Evolutionary conservation across 257 asterid genomes (phyloP), one percentile per base, ranked within the genome.

Genomic region (Nicotiana tomentosiformis): DNA sequence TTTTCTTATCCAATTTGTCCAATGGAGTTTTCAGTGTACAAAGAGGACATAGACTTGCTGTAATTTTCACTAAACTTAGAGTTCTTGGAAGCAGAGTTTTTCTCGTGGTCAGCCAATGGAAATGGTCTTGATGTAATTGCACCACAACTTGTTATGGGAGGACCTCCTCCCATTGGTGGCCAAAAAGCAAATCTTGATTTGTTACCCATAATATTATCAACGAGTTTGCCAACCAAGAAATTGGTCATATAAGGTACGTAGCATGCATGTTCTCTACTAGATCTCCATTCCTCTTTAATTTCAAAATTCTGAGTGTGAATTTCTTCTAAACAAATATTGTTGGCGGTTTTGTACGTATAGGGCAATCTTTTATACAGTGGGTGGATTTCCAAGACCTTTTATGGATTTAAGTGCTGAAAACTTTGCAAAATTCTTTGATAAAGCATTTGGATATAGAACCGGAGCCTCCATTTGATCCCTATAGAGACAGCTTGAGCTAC

Each of bases 391-490:
- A 20, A 85, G 93, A 78, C 94, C 94, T 20, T 61, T 81, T 55
- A 1, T 91, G 83, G 87, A 91, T 83, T 87, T 90, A 0, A 81
- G 90, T 68, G 87, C 90, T 7, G 32, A 43, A 32, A 81, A 77
- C 81, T 91, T 91, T 79, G 93, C 87, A 2, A 81, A 66, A 62
- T 2, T 90, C 4, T 15, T 91, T 2, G 56, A 91, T 76, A 84
- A 84, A 26, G 95, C 95, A 66, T 90, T 90, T 51, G 91, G 88
- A 1, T 83, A 80, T 65, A 76, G 26, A 84, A 77, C 77, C 90
- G 7, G 85, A 5, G 33, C 95, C 95, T 6, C 86, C 91, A 2
- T 91, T 91, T 26, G 78, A 91, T 39, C 93, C 92, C 1, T 91
- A 91, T 29, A 77, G 82, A 1, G 83, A 90, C 80, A 77, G 88